Evolutionary conservation across 345 rosid genomes (phyloP), one percentile per base, ranked within the genome.

Genomic region (Psidium friedrichsthalianum): DNA sequence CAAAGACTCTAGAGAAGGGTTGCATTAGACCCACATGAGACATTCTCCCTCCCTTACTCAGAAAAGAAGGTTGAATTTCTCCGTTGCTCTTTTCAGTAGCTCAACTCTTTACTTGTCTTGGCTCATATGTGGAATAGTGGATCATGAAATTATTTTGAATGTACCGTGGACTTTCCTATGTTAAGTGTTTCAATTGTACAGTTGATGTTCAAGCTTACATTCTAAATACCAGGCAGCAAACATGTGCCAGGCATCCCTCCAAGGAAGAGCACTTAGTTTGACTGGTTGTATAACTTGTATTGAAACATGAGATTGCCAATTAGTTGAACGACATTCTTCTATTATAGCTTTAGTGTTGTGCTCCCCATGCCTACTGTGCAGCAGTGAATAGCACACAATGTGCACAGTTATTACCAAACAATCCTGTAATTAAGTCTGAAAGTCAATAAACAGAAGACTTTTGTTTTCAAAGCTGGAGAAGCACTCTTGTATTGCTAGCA

Each of bases 381-480:
- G 2, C 5, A 64, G 76, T 16, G 76, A 64, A 64, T 8, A 32
- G 76, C 76, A 13, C 2, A 1, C 16, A 44, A 64, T 64, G 44
- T 11, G 2, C 32, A 64, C 44, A 16, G 12, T 16, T 64, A 32
- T 0, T 16, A 0, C 44, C 12, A 64, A 64, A 64, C 76, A 32
- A 16, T 1, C 1, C 0, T 1, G 24, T 16, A 8, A 64, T 16
- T 16, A 32, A 64, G 44, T 64, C 76, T 32, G 76, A 32, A 29
- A 32, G 6, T 32, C 0, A 0, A 32, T 32, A 64, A 27, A 0
- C 24, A 16, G 24, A 64, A 8, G 12, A 64, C 0, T 64, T 59
- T 27, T 61, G 40, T 61, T 61, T 61, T 61, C 74, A 61, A 61
- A 59, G 74, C 74, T 14, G 40, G 14, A 61, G 21, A 27, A 61